Evolutionary conservation across 1,284 basidiomycete species (phyloP), one percentile per base, ranked within the genome.

Genomic region (Dichomitus squalens): DNA sequence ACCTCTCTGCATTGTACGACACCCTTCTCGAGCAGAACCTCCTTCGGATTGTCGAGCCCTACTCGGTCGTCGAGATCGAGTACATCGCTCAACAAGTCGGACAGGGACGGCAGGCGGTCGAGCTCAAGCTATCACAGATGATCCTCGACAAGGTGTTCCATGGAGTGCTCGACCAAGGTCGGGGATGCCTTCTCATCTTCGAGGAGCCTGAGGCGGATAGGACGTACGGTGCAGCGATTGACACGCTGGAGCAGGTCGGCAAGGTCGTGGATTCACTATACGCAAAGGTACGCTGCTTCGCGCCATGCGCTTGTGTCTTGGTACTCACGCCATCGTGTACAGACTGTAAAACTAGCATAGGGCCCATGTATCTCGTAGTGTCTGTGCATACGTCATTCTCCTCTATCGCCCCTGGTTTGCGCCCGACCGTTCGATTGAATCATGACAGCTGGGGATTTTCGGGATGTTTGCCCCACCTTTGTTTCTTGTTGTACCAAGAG

Each of bases 51-150:
- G 93, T 98, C 47, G 96, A 98, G 75, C 96, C 96, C 0, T 98
- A 97, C 73, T 93, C 89, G 16, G 83, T 92, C 7, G 92, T 99
- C 18, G 95, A 99, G 75, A 84, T 99, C 29, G 86, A 88, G 41
- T 89, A 95, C 70, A 89, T 99, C 12, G 95, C 96, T 2, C 83
- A 93, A 71, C 80, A 87, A 60, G 96, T 99, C 9, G 90, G 92
- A 1, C 95, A 98, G 75, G 92, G 92, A 12, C 78, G 93, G 40
- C 88, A 94, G 68, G 90, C 88, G n/a, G 95, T 99, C 6, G 97
- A 99, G 76, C 84, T 89, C 21, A 99, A 98, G 94, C 75, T 99
- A 50, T 95, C 92, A 49, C 96, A 98, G 73, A 98, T 99, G 96
- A 98, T 99, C 63, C 78, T 99, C 40, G 96, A 99, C 75, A 96